Percentiles rank a stretch among this genome's conserved stretches.
phyloP scores from a whole-genome alignment of 2,329 filamentous ascomycete genomes.

The Fusarium camptoceras region DNA sequence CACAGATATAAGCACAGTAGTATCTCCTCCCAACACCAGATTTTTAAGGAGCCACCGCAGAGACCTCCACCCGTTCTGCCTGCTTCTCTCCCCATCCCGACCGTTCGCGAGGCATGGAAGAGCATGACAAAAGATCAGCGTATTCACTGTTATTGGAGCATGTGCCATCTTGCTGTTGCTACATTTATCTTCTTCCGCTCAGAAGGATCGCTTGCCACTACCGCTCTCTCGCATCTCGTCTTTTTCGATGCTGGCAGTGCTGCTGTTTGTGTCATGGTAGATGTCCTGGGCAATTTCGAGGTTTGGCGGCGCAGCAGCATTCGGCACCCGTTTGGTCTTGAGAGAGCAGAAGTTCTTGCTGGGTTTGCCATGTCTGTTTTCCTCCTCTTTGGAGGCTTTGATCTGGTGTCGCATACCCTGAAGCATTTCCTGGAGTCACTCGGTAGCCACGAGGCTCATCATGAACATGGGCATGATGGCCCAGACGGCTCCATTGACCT shows the following conservation, averaged over 20 bases:
- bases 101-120: slow-evolving; percentile 84
- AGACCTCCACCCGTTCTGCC: slow-evolving; percentile 89
- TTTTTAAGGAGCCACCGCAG: slow-evolving; percentile 91
- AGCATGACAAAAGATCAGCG: slow-evolving; percentile 93
- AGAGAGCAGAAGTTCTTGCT: slow-evolving; percentile 91
- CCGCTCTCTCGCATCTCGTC: slow-evolving; percentile 90
- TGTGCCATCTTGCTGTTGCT: slow-evolving; percentile 87
- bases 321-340: slow-evolving; percentile 91
- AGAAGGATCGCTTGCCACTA: slow-evolving; percentile 88
- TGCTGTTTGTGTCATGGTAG: slow-evolving; percentile 89
- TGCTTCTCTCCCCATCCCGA: slow-evolving; percentile 91
- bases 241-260: slow-evolving; percentile 96
- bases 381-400: slow-evolving; percentile 96
- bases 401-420: slow-evolving; percentile 91
- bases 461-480: slow-evolving; percentile 72
- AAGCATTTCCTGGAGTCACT: slow-evolving; percentile 86
- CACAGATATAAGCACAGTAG: slow-evolving; percentile 99
- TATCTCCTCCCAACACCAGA: slow-evolving; percentile 88
- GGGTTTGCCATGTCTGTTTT: slow-evolving; percentile 97
- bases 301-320: slow-evolving; percentile 95
- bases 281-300: slow-evolving; percentile 96
- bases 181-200: slow-evolving; percentile 87
- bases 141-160: slow-evolving; percentile 85
- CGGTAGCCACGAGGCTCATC: slow-evolving; percentile 75
- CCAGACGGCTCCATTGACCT: slow-evolving; percentile 83